Evolutionary conservation across 2,329 filamentous ascomycete genomes (phyloP).

Genomic region (Coniochaeta pulveracea): DNA sequence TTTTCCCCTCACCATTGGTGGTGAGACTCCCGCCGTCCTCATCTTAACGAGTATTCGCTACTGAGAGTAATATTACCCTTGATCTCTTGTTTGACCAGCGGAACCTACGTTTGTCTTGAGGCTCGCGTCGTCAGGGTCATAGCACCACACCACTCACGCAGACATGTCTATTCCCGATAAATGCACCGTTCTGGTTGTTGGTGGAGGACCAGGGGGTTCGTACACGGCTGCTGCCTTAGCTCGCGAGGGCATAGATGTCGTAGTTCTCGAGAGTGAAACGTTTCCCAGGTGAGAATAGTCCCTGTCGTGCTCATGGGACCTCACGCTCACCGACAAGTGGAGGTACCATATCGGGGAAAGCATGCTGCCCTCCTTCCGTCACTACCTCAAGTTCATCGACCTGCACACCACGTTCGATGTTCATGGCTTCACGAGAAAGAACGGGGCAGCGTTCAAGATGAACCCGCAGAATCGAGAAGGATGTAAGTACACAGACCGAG

Average conservation of each 20-base stretch:
- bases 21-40: no score
- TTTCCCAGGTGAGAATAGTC: constrained; percentile 7
- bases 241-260: constrained; percentile 30
- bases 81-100: no score
- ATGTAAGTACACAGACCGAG: no score
- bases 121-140: no score
- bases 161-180: constrained; percentile 11
- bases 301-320: constrained; percentile 1
- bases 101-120: no score
- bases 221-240: constrained; percentile 29
- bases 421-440: constrained; percentile 29
- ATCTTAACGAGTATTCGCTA: no score
- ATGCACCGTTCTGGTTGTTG: constrained; percentile 27
- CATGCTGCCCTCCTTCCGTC: constrained; percentile 25
- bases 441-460: constrained; percentile 27
- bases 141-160: no score
- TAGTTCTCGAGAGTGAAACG: constrained; percentile 30
- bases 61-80: no score
- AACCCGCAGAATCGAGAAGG: constrained; percentile 18
- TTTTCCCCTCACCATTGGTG: no score
- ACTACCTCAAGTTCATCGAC: constrained; percentile 32
- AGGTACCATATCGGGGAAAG: constrained; percentile 27
- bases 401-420: constrained; percentile 24
- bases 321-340: constrained; percentile 11
- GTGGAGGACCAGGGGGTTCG: constrained; percentile 33